phyloP scores from a whole-genome alignment of 163 green algal genomes.

The Scenedesmus sp. region DNA sequence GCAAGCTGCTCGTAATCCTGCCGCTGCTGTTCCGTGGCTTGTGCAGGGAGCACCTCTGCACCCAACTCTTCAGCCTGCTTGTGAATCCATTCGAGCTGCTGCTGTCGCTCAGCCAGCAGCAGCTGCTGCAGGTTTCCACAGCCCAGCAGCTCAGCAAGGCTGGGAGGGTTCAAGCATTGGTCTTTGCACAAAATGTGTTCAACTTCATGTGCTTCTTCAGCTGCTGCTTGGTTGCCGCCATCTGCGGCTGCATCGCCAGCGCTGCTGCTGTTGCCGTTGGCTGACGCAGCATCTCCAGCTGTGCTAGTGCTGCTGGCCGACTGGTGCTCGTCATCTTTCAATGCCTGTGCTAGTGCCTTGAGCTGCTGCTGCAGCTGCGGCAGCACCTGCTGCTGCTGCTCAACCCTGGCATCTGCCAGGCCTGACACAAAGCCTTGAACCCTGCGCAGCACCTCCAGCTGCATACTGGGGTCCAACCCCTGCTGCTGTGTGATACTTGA shows the following conservation, averaged over 20 bases:
- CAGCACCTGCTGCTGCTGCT: not conserved
- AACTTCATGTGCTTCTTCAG: not conserved
- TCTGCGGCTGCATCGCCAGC: too few relatives aligned
- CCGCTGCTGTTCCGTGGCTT: too few relatives aligned
- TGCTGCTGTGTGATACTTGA: not conserved
- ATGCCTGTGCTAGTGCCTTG: not conserved
- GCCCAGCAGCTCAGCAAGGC: not conserved
- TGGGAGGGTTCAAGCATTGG: not conserved
- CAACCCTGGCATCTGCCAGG: not conserved
- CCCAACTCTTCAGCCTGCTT: too few relatives aligned
- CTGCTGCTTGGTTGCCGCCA: too few relatives aligned
- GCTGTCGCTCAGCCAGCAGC: not conserved
- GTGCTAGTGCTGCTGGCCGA: not conserved
- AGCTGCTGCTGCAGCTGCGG: not conserved
- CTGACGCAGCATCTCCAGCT: not conserved
- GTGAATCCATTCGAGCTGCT: too few relatives aligned
- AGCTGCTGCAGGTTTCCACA: not conserved
- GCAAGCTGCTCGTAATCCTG: not conserved
- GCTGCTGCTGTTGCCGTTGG: not conserved
- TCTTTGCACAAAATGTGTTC: not conserved
- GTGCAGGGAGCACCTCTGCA: too few relatives aligned
- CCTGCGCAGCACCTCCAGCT: conserved; percentile 34
- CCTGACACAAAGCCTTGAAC: conserved; percentile 53
- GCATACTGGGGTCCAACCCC: not conserved
- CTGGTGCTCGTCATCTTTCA: not conserved